A percentile compares a stretch with the other conserved stretches of the same genome.
Conservation (phyloP, 116 monocot genomes). For the Thalassia testudinum region DNA sequence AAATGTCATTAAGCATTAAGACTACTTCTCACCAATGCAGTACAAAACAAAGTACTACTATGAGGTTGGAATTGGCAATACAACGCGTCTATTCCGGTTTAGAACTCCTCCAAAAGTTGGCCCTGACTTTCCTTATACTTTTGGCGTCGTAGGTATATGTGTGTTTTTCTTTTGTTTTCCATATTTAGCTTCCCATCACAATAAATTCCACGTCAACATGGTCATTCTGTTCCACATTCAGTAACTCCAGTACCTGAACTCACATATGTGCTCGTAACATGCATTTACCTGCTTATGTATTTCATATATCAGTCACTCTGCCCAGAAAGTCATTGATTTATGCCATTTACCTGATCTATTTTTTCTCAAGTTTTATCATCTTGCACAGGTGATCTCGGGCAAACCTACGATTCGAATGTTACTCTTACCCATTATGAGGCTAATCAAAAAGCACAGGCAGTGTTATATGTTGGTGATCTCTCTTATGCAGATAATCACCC, state of each 20-base stretch:
- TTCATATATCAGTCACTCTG: too few relatives aligned
- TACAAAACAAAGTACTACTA: conserved; percentile 53
- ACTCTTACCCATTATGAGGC: conserved; percentile 55
- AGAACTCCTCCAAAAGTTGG: conserved; percentile 54
- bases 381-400: conserved; percentile 60
- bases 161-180: conserved; percentile 1
- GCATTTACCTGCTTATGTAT: too few relatives aligned
- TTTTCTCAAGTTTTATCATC: neutral
- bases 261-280: too few relatives aligned
- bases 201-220: too few relatives aligned
- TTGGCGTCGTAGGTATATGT: conserved; percentile 54
- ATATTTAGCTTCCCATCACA: too few relatives aligned
- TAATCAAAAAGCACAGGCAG: conserved; percentile 33
- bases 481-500: conserved; percentile 58
- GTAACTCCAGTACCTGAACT: too few relatives aligned
- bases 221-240: too few relatives aligned
- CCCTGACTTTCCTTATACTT: conserved; percentile 73
- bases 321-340: too few relatives aligned
- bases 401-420: conserved; percentile 39
- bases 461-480: conserved; percentile 55
- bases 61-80: conserved; percentile 31
- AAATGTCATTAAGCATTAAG: conserved; percentile 15
- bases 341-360: too few relatives aligned
- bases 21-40: conserved; percentile 12
- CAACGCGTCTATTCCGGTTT: conserved; percentile 46